Base-by-base conservation (phyloP, 192 early-diverging fungal species). In the Podila epigama region DNA sequence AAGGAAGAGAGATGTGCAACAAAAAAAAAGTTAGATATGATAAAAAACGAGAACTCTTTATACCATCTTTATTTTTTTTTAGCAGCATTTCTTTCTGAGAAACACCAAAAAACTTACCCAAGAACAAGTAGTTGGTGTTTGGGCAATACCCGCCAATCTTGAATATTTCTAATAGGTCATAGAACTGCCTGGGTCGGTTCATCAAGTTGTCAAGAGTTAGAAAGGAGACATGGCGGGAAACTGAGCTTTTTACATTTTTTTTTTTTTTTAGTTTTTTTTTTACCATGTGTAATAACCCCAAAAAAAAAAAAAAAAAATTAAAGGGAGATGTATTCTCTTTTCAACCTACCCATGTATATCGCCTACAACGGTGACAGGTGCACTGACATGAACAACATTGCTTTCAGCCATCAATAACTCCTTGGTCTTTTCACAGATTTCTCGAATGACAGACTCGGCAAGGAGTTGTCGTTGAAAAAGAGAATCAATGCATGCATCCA, bases 301-400 rank as follows among this genome's bases (percentile, higher is more conserved):
- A 28, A 40, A 8, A 32, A 63, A 27, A 37, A 32, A 22, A 51
- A 32, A 52, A 56, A 2, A 33, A 61, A 31, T 28, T 40, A 20
- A 33, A 51, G 15, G 34, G n/a, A 48, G 25, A n/a, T 55, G 4
- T 11, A 28, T 37, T 35, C 4, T 33, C n/a, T 28, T 32, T 16
- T 37, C 5, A 31, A 44, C 71, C 70, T 88, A 93, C 86, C 94
- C 94, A 75, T 94, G 93, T 56, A 96, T 93, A 66, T 95, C 95
- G 28, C 94, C 94, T n/a, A 96, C 89, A 2, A 98, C 90, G 0
- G 95, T 97, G 33, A 94, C 92, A 32, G 97, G 97, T 12, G 96
- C 91, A 22, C 82, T 81, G 37, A 98, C 92, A 28, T 83, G 84
- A 15, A 92, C 84, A 32, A 96, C 92, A 84, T 98, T 98, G 56